phyloP scores from a whole-genome alignment of 257 asterid species.

The Solanum infundibuliforme region DNA sequence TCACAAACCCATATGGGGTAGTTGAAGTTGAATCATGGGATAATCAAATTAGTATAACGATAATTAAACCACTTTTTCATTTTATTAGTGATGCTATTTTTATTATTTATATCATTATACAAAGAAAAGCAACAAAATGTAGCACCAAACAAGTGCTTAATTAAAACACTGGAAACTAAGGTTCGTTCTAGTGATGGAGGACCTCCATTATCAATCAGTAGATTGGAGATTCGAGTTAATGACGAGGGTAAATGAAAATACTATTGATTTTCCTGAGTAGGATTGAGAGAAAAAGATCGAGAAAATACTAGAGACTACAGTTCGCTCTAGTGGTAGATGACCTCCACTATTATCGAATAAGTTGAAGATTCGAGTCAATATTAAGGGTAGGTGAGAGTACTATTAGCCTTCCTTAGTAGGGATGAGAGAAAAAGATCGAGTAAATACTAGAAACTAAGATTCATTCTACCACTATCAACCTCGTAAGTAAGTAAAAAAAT shows the following conservation, averaged over 20 bases:
- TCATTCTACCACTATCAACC: background rate
- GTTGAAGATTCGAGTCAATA: background rate
- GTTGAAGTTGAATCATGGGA: background rate
- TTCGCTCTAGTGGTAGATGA: background rate
- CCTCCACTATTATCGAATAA: background rate
- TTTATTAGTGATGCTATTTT: background rate
- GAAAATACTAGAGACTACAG: background rate
- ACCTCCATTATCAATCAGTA: background rate
- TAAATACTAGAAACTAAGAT: background rate
- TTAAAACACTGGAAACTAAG: background rate
- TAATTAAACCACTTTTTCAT: background rate
- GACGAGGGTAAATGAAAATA: too few species aligned
- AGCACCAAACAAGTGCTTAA: background rate
- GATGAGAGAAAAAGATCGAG: background rate
- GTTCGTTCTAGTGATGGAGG: background rate
- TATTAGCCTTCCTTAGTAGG: background rate
- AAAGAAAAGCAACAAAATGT: background rate
- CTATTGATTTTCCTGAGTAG: too few species aligned
- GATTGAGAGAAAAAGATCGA: too few species aligned
- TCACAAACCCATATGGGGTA: background rate
- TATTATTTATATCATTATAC: background rate
- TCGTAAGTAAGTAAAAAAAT: background rate
- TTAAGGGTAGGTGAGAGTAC: background rate
- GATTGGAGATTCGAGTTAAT: background rate
- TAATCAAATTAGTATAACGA: background rate